These are phyloP conservation scores for Citrus sinensis DNA, from an alignment of 345 rosid genomes.

Conservation along the genomic window DNA sequence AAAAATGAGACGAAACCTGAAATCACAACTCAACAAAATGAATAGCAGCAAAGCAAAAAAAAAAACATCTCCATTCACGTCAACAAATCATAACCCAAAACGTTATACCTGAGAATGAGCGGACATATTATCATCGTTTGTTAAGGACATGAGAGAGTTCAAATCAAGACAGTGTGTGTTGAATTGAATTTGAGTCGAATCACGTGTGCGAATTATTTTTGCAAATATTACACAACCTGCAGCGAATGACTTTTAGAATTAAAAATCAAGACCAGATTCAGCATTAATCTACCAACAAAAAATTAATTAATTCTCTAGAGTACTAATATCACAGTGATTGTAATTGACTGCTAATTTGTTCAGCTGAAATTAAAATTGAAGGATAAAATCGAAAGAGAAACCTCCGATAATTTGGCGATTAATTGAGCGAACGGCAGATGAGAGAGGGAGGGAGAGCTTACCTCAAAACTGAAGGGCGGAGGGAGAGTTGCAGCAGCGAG, in stretches of 20 bases:
- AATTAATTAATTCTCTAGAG: no score
- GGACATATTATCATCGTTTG: slow-evolving; percentile 47
- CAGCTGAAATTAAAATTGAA: background rate
- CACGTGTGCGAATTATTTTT: background rate
- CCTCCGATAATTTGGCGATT: background rate
- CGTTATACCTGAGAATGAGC: slow-evolving; percentile 48
- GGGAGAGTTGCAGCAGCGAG: background rate
- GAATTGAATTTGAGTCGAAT: background rate
- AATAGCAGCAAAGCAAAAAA: background rate
- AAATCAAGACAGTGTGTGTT: background rate
- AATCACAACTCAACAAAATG: slow-evolving; percentile 2
- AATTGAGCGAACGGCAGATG: background rate
- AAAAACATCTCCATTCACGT: background rate
- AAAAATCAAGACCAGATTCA: background rate
- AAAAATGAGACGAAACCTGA: slow-evolving; percentile 70
- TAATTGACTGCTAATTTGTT: background rate
- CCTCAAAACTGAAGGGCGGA: background rate
- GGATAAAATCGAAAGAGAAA: background rate
- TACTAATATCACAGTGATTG: background rate
- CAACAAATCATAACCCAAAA: background rate
- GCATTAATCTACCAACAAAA: background rate
- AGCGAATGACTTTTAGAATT: background rate
- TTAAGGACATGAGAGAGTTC: slow-evolving; percentile 42
- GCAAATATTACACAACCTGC: background rate
- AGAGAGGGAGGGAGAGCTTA: background rate